phyloP scores from a whole-genome alignment of 208 protist species.

The Wallacemonas sp. region DNA sequence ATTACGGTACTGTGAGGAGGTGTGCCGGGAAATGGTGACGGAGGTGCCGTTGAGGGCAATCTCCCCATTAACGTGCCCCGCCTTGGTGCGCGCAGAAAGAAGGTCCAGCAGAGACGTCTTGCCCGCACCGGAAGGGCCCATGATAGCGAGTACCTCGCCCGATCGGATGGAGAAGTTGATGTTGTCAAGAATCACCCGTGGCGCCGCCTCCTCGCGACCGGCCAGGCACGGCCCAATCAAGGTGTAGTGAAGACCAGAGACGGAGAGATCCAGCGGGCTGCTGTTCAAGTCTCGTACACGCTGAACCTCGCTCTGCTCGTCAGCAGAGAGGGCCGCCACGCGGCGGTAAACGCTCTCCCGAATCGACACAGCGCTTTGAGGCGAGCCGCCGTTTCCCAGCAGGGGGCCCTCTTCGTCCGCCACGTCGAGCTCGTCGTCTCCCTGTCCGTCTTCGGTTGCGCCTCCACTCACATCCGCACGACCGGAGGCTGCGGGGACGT shows the following conservation, averaged over 20 bases:
- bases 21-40: slow-evolving; percentile 23
- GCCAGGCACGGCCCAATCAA: slow-evolving; percentile 46
- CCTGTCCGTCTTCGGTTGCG: background rate
- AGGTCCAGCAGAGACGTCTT: slow-evolving; percentile 92
- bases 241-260: slow-evolving; percentile 61
- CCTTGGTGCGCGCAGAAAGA: slow-evolving; percentile 67
- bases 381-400: background rate
- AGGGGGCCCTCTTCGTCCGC: background rate
- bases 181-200: slow-evolving; percentile 60
- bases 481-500: slow-evolving; percentile 19
- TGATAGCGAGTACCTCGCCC: slow-evolving; percentile 87
- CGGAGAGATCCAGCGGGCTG: slow-evolving; percentile 52
- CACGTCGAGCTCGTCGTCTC: slow-evolving; percentile 13
- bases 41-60: slow-evolving; percentile 77
- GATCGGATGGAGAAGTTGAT: slow-evolving; percentile 76
- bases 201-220: slow-evolving; percentile 16
- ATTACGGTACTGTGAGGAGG: slow-evolving; percentile 65
- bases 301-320: slow-evolving; percentile 35
- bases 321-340: slow-evolving; percentile 19
- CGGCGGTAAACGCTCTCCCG: slow-evolving; percentile 34
- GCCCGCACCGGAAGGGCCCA: slow-evolving; percentile 88
- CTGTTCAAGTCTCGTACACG: slow-evolving; percentile 38
- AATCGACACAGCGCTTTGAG: slow-evolving; percentile 18
- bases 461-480: slow-evolving; percentile 5
- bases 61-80: slow-evolving; percentile 44